A percentile compares a stretch with the other conserved stretches of the same genome.
Evolutionary conservation across 352 stramenopile genomes (phyloP).

Genomic region (Phytophthora lateralis): DNA sequence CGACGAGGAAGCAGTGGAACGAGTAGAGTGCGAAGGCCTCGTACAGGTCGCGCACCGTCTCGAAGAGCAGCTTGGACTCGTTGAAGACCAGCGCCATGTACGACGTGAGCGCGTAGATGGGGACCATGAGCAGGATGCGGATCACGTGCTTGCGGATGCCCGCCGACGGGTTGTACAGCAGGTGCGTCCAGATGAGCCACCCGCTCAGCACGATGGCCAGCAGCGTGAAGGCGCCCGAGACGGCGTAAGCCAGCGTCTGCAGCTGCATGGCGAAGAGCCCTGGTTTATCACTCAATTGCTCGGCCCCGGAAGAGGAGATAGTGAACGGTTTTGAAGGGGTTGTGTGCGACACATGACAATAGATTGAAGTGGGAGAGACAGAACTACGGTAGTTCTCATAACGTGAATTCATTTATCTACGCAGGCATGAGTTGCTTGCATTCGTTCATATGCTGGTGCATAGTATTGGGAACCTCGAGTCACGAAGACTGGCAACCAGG

Average conservation of each 20-base stretch:
- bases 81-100: constrained; percentile 92
- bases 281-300: constrained; percentile 15
- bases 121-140: constrained; percentile 94
- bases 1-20: constrained; percentile 93
- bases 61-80: constrained; percentile 89
- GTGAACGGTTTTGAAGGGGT: background rate
- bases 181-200: constrained; percentile 90
- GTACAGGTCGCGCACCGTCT: constrained; percentile 93
- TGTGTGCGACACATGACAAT: background rate
- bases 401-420: no score
- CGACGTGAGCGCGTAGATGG: constrained; percentile 92
- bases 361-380: background rate
- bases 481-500: background rate
- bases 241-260: constrained; percentile 87
- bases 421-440: no score
- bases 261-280: constrained; percentile 66
- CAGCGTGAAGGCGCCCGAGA: constrained; percentile 88
- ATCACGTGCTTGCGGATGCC: constrained; percentile 92
- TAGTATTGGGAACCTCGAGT: no score
- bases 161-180: constrained; percentile 85
- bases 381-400: no score
- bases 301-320: background rate
- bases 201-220: constrained; percentile 82
- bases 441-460: no score
- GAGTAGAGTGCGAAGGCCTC: constrained; percentile 94